Conservation (phyloP, 495 filamentous ascomycete species). For the Talaromyces proteolyticus region DNA sequence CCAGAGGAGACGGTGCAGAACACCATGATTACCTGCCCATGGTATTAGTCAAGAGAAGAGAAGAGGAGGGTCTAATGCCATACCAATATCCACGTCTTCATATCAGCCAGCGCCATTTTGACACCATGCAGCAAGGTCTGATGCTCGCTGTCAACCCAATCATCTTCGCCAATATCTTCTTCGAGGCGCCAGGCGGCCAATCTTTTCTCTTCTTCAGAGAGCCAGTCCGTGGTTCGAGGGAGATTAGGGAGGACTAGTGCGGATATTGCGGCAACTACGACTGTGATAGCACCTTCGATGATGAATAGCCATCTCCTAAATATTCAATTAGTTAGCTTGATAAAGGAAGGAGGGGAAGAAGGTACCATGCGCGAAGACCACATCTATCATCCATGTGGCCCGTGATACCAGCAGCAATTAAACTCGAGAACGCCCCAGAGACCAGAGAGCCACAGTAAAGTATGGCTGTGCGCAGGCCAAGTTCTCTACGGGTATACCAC, state of each 20-base stretch:
- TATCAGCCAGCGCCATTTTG: no score
- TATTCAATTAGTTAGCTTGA: conserved; percentile 9
- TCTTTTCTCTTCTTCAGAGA: conserved; percentile 56
- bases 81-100: no score
- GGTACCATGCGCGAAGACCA: background rate
- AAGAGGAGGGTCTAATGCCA: no score
- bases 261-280: conserved; percentile 38
- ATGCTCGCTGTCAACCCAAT: conserved; percentile 52
- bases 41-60: no score
- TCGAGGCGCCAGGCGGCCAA: conserved; percentile 60
- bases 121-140: conserved; percentile 59
- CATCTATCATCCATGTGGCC: background rate
- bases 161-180: conserved; percentile 69
- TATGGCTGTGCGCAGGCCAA: background rate
- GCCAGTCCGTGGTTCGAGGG: conserved; percentile 63
- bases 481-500: background rate
- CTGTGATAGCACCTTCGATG: background rate
- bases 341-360: no score
- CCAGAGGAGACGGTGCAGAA: conserved; percentile 57
- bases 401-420: background rate
- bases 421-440: background rate
- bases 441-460: background rate
- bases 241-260: conserved; percentile 67
- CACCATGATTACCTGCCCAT: no score
- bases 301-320: conserved; percentile 29